Evolutionary conservation across 192 early-diverging fungal genomes (phyloP).

Genomic region (Physocladia obscura): DNA sequence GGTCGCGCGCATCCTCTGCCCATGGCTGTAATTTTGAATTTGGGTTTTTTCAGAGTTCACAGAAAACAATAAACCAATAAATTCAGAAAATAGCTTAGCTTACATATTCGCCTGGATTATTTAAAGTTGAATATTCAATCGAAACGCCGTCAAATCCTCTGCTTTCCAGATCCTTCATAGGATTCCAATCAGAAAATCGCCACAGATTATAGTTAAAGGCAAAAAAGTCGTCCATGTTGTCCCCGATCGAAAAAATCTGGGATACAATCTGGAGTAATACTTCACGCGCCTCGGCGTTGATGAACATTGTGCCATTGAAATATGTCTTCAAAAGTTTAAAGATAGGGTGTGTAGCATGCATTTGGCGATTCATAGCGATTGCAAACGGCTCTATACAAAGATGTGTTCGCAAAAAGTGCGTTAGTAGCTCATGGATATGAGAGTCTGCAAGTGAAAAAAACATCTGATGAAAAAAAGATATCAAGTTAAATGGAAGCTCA

Average conservation of each 20-base stretch:
- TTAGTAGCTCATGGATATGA: constrained; percentile 1
- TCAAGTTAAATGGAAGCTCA: no score
- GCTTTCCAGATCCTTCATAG: constrained; percentile 12
- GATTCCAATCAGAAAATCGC: neutral
- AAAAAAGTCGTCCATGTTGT: neutral
- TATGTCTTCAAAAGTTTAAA: constrained; percentile 2
- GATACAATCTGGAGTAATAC: neutral
- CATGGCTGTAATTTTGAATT: neutral
- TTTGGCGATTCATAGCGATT: neutral
- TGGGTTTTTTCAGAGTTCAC: neutral
- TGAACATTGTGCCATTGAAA: constrained; percentile 2
- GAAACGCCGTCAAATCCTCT: neutral
- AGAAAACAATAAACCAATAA: neutral
- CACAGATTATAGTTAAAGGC: neutral
- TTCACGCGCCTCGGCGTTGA: constrained; percentile 7
- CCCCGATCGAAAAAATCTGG: neutral
- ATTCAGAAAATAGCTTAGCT: neutral
- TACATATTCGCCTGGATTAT: constrained; percentile 7
- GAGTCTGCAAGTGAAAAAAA: neutral
- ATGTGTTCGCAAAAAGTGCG: constrained; percentile 6
- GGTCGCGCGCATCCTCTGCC: constrained; percentile 13
- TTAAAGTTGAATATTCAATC: neutral
- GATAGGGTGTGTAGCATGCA: neutral
- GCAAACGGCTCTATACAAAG: constrained; percentile 3
- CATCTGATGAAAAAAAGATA: no score